phyloP scores from a whole-genome alignment of 495 filamentous ascomycete genomes.

The Usnea hakonensis region DNA sequence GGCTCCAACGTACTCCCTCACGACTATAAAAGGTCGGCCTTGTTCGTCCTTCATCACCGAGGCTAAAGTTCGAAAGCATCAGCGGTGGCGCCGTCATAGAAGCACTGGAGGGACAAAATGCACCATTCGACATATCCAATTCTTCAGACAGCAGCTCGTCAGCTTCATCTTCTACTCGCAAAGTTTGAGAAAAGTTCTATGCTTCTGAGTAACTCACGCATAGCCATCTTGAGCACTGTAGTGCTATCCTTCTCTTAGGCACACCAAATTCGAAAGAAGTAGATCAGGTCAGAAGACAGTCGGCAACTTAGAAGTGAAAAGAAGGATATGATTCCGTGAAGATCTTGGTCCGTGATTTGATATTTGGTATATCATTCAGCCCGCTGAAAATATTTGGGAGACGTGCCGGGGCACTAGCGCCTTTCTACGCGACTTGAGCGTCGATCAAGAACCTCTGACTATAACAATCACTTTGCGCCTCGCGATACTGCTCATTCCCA shows the following conservation, averaged over 20 bases:
- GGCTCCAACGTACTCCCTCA: constrained; percentile 75
- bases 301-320: neutral
- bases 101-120: neutral
- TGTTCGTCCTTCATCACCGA: constrained; percentile 85
- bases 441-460: neutral
- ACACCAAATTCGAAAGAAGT: neutral
- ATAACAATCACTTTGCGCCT: constrained; percentile 14
- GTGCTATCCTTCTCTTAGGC: neutral
- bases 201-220: constrained; percentile 43
- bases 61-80: constrained; percentile 40
- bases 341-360: neutral
- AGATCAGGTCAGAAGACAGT: neutral
- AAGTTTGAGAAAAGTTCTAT: constrained; percentile 24
- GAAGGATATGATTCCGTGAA: too few species aligned
- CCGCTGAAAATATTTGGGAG: constrained; percentile 9
- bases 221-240: constrained; percentile 45
- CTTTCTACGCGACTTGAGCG: constrained; percentile 22
- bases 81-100: constrained; percentile 19
- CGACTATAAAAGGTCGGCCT: constrained; percentile 94
- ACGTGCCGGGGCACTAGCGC: constrained; percentile 18
- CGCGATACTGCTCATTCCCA: neutral
- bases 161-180: constrained; percentile 25
- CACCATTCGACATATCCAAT: constrained; percentile 72
- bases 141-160: constrained; percentile 40
- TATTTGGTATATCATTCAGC: neutral